A percentile compares a stretch with the other conserved stretches of the same genome.
These are phyloP conservation scores for Rhodotorula kratochvilovae DNA, from an alignment of 768 basidiomycete species.

Conservation along the genomic window DNA sequence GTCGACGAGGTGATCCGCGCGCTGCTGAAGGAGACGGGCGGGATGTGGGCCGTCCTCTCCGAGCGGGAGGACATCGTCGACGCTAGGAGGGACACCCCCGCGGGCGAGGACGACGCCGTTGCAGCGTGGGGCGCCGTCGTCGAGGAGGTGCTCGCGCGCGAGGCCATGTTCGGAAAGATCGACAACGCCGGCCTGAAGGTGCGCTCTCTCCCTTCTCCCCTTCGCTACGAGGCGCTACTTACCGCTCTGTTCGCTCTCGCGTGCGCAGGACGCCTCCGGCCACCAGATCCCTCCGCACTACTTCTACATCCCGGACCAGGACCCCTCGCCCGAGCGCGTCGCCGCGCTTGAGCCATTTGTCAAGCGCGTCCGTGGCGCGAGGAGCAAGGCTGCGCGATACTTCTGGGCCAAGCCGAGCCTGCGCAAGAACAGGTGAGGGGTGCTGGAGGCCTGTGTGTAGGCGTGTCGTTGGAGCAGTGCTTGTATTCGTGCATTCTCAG, in stretches of 20 bases:
- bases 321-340: slow-evolving; percentile 39
- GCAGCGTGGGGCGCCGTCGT: slow-evolving; percentile 31
- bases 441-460: neutral
- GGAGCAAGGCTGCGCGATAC: slow-evolving; percentile 23
- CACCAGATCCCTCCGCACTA: slow-evolving; percentile 47
- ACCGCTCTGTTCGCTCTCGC: no score
- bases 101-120: slow-evolving; percentile 22
- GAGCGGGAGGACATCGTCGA: slow-evolving; percentile 12
- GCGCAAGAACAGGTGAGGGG: slow-evolving; percentile 12
- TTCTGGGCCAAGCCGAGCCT: slow-evolving; percentile 34
- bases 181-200: slow-evolving; percentile 35
- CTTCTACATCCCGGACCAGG: slow-evolving; percentile 47
- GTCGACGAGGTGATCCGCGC: slow-evolving; percentile 28
- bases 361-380: slow-evolving; percentile 37
- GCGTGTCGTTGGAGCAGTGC: neutral
- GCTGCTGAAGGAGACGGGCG: slow-evolving; percentile 20
- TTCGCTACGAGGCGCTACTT: neutral
- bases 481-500: neutral
- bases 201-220: neutral
- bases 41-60: slow-evolving; percentile 24
- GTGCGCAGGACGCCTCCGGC: slow-evolving; percentile 47
- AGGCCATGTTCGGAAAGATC: slow-evolving; percentile 36
- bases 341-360: slow-evolving; percentile 40
- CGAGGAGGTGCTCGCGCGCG: slow-evolving; percentile 8
- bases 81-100: slow-evolving; percentile 1